A percentile compares a stretch with the other conserved stretches of the same genome.
phyloP scores from a whole-genome alignment of 2,329 filamentous ascomycete genomes.

The Dactylellina parvicollis region DNA sequence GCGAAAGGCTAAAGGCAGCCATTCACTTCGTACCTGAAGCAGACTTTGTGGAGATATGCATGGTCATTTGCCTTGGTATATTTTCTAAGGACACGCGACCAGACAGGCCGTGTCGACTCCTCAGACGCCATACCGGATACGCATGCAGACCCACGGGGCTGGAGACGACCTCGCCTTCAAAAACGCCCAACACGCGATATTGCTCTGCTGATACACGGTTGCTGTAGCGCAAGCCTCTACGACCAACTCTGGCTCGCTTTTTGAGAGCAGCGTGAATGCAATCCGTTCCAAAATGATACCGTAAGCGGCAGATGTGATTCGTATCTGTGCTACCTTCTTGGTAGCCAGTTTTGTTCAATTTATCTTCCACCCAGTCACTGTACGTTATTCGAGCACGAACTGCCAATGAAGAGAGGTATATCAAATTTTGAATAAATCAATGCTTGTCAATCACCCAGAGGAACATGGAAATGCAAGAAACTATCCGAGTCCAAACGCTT shows the following conservation, averaged over 20 bases:
- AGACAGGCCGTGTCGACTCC: too few relatives aligned
- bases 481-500: neutral
- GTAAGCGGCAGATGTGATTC: neutral
- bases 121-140: conserved; percentile 16
- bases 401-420: neutral
- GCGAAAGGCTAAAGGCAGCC: conserved; percentile 11
- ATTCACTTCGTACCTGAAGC: neutral
- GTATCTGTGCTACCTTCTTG: neutral
- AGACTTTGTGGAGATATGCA: conserved; percentile 25
- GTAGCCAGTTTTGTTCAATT: neutral
- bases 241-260: too few relatives aligned
- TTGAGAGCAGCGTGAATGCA: too few relatives aligned
- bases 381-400: neutral
- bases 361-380: conserved; percentile 18
- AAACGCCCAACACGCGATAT: conserved; percentile 8
- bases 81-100: too few relatives aligned
- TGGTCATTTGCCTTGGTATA: too few relatives aligned
- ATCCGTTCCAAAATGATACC: too few relatives aligned
- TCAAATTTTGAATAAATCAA: neutral
- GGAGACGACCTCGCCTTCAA: conserved; percentile 25
- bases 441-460: neutral
- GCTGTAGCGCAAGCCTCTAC: too few relatives aligned
- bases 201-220: neutral
- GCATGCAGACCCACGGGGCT: conserved; percentile 20
- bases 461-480: neutral